Evolutionary conservation across 176 grass and related monocot genomes (phyloP).

Genomic region (Rhipidocladum racemiflorum): DNA sequence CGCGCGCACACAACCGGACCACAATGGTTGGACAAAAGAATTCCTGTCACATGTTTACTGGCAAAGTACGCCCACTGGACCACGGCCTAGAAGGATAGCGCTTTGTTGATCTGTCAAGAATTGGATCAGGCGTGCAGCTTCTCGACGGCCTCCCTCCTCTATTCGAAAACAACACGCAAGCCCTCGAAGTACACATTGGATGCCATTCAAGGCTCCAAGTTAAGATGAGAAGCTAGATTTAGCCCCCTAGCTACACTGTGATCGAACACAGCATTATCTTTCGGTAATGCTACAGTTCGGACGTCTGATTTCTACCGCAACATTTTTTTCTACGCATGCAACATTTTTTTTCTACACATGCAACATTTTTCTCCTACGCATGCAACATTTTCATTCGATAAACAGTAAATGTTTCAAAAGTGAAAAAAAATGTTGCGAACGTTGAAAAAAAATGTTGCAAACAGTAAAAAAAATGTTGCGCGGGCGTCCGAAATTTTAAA

Average conservation of each 20-base stretch:
- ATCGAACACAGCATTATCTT: background rate
- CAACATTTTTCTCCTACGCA: no score
- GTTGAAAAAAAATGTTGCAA: no score
- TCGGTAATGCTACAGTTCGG: no score
- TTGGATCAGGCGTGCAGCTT: background rate
- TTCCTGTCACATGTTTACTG: conserved; percentile 10
- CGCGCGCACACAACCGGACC: background rate
- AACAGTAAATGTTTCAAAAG: no score
- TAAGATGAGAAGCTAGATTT: background rate
- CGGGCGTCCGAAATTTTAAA: no score
- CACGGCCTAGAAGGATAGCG: background rate
- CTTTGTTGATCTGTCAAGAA: background rate
- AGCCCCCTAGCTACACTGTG: no score
- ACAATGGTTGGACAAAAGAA: background rate
- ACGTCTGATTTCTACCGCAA: no score
- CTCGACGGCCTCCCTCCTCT: background rate
- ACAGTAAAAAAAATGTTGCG: no score
- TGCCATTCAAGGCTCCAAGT: background rate
- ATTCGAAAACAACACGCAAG: background rate
- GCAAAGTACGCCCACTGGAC: conserved; percentile 19
- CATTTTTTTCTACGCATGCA: no score
- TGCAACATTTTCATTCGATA: no score
- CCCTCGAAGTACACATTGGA: background rate
- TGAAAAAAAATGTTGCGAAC: no score
- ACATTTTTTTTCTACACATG: no score